A percentile compares a stretch with the other conserved stretches of the same genome.
Conservation (phyloP, 2,329 filamentous ascomycete species). For the Parastagonospora nodorum region DNA sequence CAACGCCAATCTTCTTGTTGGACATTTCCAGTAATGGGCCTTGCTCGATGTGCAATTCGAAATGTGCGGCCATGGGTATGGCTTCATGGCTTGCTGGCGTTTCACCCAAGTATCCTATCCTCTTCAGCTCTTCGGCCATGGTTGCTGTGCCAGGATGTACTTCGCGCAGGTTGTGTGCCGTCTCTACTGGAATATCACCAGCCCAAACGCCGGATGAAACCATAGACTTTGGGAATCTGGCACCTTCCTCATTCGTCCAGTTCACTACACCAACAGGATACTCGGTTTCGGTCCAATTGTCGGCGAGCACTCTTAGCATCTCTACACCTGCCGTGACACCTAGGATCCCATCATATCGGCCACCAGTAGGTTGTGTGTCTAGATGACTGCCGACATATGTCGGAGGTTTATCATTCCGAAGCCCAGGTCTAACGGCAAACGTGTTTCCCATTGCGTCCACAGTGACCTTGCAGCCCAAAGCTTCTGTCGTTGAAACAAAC, state of each 20-base stretch:
- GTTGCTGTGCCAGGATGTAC: slow-evolving; percentile 65
- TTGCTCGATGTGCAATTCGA: slow-evolving; percentile 86
- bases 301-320: slow-evolving; percentile 69
- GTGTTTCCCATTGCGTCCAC: slow-evolving; percentile 81
- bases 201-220: slow-evolving; percentile 78
- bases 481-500: slow-evolving; percentile 69
- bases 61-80: slow-evolving; percentile 74
- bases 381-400: slow-evolving; percentile 73
- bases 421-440: slow-evolving; percentile 72
- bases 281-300: slow-evolving; percentile 70
- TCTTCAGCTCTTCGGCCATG: slow-evolving; percentile 70
- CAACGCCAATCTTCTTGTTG: slow-evolving; percentile 68
- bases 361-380: slow-evolving; percentile 63
- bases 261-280: slow-evolving; percentile 76
- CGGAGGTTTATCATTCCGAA: slow-evolving; percentile 60
- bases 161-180: slow-evolving; percentile 65
- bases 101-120: slow-evolving; percentile 72
- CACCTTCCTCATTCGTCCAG: slow-evolving; percentile 84
- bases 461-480: slow-evolving; percentile 68
- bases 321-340: slow-evolving; percentile 76
- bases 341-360: slow-evolving; percentile 77
- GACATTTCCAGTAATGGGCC: slow-evolving; percentile 73
- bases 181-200: slow-evolving; percentile 65
- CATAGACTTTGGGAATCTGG: slow-evolving; percentile 78
- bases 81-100: slow-evolving; percentile 61